These are phyloP conservation scores for Tulasnella sp. DNA, from an alignment of 768 basidiomycete genomes.

Conservation along the genomic window DNA sequence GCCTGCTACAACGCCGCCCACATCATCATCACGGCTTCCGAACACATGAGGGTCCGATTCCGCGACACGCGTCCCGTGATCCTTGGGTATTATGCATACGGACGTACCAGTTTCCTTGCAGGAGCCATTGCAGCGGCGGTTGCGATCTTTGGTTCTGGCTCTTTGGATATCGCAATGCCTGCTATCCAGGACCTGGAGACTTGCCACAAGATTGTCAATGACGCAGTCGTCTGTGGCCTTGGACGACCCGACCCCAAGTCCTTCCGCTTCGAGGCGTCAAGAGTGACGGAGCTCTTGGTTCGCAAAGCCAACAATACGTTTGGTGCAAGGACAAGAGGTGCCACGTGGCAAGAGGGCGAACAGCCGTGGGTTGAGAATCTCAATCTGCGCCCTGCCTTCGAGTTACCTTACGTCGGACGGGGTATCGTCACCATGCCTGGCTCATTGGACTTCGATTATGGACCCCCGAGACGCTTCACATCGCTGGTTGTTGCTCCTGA, in stretches of 20 bases:
- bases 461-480: neutral
- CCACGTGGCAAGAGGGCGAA: neutral
- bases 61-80: slow-evolving; percentile 29
- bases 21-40: slow-evolving; percentile 32
- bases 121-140: slow-evolving; percentile 52
- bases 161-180: slow-evolving; percentile 35
- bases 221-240: neutral
- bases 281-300: neutral
- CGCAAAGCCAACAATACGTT: neutral
- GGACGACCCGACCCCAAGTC: neutral
- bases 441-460: neutral
- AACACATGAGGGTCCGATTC: slow-evolving; percentile 27
- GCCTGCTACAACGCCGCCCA: slow-evolving; percentile 57
- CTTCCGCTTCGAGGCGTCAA: neutral
- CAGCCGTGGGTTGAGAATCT: neutral
- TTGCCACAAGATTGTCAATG: slow-evolving; percentile 25
- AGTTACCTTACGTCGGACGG: slow-evolving; percentile 10
- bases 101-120: slow-evolving; percentile 54
- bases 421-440: neutral
- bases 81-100: slow-evolving; percentile 43
- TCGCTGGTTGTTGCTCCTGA: too few relatives aligned
- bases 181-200: slow-evolving; percentile 36
- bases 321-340: neutral
- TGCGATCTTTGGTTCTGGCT: slow-evolving; percentile 39
- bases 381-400: slow-evolving; percentile 1